These are phyloP conservation scores for Phlebopus sp. DNA, from an alignment of 1,284 basidiomycete species.

Conservation along the genomic window DNA sequence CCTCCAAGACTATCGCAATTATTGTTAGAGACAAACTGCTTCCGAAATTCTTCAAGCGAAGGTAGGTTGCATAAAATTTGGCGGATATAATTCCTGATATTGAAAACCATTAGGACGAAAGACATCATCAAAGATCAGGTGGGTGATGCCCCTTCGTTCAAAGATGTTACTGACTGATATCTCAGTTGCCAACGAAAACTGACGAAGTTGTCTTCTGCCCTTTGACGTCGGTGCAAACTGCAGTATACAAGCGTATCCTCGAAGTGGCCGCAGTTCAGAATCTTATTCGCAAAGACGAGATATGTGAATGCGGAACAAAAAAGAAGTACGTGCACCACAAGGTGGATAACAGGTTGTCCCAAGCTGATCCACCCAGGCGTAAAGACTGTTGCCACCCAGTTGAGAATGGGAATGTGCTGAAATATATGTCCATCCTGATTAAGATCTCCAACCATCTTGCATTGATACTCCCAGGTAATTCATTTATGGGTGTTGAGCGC, in stretches of 20 bases:
- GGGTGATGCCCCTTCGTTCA: background rate
- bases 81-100: slow-evolving; percentile 1
- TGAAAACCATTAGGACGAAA: slow-evolving; percentile 58
- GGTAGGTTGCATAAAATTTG: slow-evolving; percentile 41
- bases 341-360: background rate
- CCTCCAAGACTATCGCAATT: slow-evolving; percentile 47
- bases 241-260: slow-evolving; percentile 71
- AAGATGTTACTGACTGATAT: background rate
- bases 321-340: slow-evolving; percentile 42
- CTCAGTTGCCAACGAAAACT: slow-evolving; percentile 73
- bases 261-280: slow-evolving; percentile 59
- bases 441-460: slow-evolving; percentile 85
- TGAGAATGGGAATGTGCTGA: slow-evolving; percentile 62
- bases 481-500: slow-evolving; percentile 1
- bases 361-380: slow-evolving; percentile 41
- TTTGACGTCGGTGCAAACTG: slow-evolving; percentile 62
- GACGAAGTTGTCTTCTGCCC: slow-evolving; percentile 92
- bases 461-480: slow-evolving; percentile 70
- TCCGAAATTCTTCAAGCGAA: slow-evolving; percentile 73
- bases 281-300: slow-evolving; percentile 63
- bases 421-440: slow-evolving; percentile 74
- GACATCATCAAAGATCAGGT: slow-evolving; percentile 75
- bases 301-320: slow-evolving; percentile 66
- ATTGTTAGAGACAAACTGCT: slow-evolving; percentile 65
- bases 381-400: slow-evolving; percentile 65